Conservation (phyloP, 2,329 filamentous ascomycete species). For the Lecanoromycetidae sp. region DNA sequence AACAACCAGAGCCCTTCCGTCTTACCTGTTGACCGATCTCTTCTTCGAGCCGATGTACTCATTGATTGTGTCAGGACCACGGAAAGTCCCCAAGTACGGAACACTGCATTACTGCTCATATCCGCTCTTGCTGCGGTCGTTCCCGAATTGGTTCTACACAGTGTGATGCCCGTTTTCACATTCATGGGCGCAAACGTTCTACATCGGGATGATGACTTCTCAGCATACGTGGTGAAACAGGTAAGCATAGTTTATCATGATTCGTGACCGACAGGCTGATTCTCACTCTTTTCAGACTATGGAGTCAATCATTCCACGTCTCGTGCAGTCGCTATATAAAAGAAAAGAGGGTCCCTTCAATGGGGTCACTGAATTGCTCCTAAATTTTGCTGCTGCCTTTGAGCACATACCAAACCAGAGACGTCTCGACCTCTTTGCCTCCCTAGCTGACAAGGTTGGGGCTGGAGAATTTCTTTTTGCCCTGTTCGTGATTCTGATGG, state of each 20-base stretch:
- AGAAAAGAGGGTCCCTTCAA: constrained; percentile 64
- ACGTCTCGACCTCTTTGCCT: constrained; percentile 68
- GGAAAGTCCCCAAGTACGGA: constrained; percentile 85
- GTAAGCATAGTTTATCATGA: constrained; percentile 15
- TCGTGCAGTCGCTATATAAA: constrained; percentile 73
- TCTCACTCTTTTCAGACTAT: constrained; percentile 51
- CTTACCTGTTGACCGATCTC: constrained; percentile 59
- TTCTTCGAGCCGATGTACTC: constrained; percentile 76
- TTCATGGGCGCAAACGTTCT: constrained; percentile 92
- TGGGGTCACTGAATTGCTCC: constrained; percentile 76
- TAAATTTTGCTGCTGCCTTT: constrained; percentile 92
- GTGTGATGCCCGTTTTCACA: constrained; percentile 97
- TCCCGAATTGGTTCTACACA: constrained; percentile 85
- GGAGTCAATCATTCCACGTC: constrained; percentile 79
- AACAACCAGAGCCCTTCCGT: constrained; percentile 20
- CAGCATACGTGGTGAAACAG: constrained; percentile 83
- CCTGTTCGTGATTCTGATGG: constrained; percentile 77
- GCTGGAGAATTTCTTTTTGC: constrained; percentile 79
- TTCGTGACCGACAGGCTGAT: neutral
- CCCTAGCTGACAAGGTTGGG: constrained; percentile 74
- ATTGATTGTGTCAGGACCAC: constrained; percentile 91
- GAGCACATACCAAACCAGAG: constrained; percentile 89
- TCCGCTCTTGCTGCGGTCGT: constrained; percentile 76
- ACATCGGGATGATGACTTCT: constrained; percentile 90
- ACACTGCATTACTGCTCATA: constrained; percentile 75